Evolutionary conservation across 352 stramenopile genomes (phyloP), one percentile per base, ranked within the genome.

Genomic region (Globisporangium camurandrum): DNA sequence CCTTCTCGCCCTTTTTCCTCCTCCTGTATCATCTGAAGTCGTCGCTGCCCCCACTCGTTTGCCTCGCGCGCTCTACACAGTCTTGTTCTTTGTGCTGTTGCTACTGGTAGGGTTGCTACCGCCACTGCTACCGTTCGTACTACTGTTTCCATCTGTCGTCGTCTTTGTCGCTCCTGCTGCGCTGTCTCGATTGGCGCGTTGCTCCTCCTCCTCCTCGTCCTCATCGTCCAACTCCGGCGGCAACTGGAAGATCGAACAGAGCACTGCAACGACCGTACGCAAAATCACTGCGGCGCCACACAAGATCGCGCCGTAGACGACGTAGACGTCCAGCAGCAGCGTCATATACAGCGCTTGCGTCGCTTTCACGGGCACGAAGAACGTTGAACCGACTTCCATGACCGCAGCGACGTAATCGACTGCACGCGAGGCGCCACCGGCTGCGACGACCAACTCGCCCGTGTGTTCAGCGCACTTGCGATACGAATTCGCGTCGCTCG

Each of bases 291-390:
- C 75, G 17, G 80, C 73, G 27, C 72, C 76, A 51, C 83, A 92
- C n/a, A 94, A 66, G 48, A 94, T 88, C 22, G 68, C 61, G 10
- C 72, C 73, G 59, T 94, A 94, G 40, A 94, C 68, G n/a, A 87
- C 55, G 55, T 92, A 92, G 45, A 92, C 83, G 54, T 92, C 83
- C 55, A 94, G 67, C 12, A 94, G 64, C 56, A 81, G 91, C 57
- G 72, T 88, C 67, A 88, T 89, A 74, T 87, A 83, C 16, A 90
- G 61, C 30, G 76, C 72, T 62, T 90, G 78, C 43, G 71, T 48
- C 52, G 77, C 85, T 51, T 64, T 64, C 41, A 64, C 68, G 0
- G 79, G 71, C 37, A 88, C 39, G 30, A 85, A 46, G 41, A 85
- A 72, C 42, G 24, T 41, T 16, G 69, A 49, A 43, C 75, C 79